Percentiles rank a stretch among this genome's conserved stretches.
Evolutionary conservation across 768 basidiomycete species (phyloP).

Genomic region (Pisolithus microcarpus): DNA sequence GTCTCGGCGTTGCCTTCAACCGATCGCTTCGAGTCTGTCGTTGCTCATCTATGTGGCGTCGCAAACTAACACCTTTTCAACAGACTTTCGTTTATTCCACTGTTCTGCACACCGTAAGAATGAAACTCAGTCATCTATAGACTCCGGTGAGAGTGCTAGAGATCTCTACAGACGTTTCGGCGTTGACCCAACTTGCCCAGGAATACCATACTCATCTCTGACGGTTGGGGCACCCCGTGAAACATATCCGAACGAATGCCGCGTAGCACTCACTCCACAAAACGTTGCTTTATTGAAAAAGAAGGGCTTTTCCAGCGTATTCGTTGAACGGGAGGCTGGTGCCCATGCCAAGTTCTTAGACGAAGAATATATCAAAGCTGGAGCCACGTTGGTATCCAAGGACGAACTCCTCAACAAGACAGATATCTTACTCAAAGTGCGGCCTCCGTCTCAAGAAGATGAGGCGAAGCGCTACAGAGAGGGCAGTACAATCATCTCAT

Average conservation of each 20-base stretch:
- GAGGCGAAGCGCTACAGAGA: constrained; percentile 60
- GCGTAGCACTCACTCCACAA: constrained; percentile 76
- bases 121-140: constrained; percentile 15
- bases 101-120: constrained; percentile 22
- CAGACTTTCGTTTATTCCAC: constrained; percentile 27
- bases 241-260: constrained; percentile 67
- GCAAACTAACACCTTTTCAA: background rate
- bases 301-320: constrained; percentile 71
- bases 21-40: constrained; percentile 19
- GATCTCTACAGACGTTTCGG: background rate
- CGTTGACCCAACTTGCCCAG: constrained; percentile 21
- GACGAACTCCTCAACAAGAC: constrained; percentile 61
- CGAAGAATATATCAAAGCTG: constrained; percentile 70
- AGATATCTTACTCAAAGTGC: constrained; percentile 83
- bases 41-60: background rate
- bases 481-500: constrained; percentile 76
- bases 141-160: constrained; percentile 18
- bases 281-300: constrained; percentile 69
- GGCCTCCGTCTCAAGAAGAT: constrained; percentile 59
- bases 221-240: constrained; percentile 75
- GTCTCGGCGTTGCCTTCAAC: constrained; percentile 10
- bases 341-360: constrained; percentile 71
- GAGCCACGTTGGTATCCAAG: constrained; percentile 67
- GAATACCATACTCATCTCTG: constrained; percentile 62
- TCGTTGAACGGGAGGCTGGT: constrained; percentile 71